Evolutionary conservation across 2,329 filamentous ascomycete genomes (phyloP), one percentile per base, ranked within the genome.

Genomic region (Cercospora citrullina): DNA sequence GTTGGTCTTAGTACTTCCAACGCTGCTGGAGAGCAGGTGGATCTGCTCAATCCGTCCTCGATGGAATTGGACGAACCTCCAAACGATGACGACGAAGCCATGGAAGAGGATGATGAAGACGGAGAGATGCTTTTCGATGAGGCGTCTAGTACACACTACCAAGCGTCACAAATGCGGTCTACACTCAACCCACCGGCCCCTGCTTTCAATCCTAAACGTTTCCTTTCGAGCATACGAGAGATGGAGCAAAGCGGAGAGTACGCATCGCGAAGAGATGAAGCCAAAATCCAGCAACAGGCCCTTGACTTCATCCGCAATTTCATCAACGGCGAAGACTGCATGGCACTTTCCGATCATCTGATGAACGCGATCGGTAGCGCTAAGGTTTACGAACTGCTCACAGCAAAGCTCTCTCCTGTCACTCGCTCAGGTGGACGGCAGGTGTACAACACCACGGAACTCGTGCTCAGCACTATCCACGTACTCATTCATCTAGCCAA

Each of bases 251-350:
- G 91, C 69, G 65, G 68, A 87, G 89, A 23, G 83, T 85, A 26
- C 85, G 89, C 31, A 89, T 89, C 75, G 88, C 90, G 18, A 87
- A 90, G 89, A 72, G 91, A 97, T 72, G 92, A 96, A 72, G 84
- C 94, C 42, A 89, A 90, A 2, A 91, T 97, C 30, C 94, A 98
- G 80, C 93, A 97, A 77, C 94, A 98, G 79, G 92, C 90, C 0
- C 86, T 98, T 18, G 91, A 96, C 74, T 90, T 98, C 73, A 88
- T 99, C 70, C 87, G 94, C 64, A 99, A 99, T 79, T 84, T 98
- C 33, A 91, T 97, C 72, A 91, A 90, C 66, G 87, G 89, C 68
- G 82, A 79, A 73, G 87, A 79, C 72, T 84, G 80, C 72, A 83
- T 78, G 69, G 87, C 82, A 80, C 94, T 97, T 88, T 93, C 97